A percentile compares a stretch with the other conserved stretches of the same genome.
These are phyloP conservation scores for Ogataea nitratoaversa DNA, from an alignment of 805 yeast genomes.

Conservation along the genomic window DNA sequence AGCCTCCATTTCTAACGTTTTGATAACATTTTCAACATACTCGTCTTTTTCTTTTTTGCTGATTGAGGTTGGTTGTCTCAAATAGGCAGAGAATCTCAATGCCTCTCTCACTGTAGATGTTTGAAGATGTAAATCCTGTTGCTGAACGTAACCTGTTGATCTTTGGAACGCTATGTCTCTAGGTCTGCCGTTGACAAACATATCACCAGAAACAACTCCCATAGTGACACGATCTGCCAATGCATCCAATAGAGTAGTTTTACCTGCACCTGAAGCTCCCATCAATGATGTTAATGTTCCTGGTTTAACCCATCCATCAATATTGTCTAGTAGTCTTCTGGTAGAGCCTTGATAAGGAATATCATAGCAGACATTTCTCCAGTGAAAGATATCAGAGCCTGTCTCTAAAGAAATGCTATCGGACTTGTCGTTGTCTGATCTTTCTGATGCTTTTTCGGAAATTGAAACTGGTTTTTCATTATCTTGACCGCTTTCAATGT, in stretches of 20 bases:
- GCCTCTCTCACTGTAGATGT: slow-evolving; percentile 49
- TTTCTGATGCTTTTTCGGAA: slow-evolving; percentile 18
- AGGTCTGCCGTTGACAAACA: slow-evolving; percentile 47
- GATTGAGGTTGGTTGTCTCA: slow-evolving; percentile 38
- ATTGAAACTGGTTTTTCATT: slow-evolving; percentile 10
- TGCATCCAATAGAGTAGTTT: slow-evolving; percentile 48
- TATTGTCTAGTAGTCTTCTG: slow-evolving; percentile 52
- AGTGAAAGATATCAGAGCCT: slow-evolving; percentile 54
- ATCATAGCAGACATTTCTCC: slow-evolving; percentile 68
- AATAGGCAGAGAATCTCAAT: slow-evolving; percentile 41
- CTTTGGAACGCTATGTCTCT: slow-evolving; percentile 46
- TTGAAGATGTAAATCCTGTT: slow-evolving; percentile 48
- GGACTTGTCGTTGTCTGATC: slow-evolving; percentile 26
- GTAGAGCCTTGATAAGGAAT: slow-evolving; percentile 53
- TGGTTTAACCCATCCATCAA: slow-evolving; percentile 78
- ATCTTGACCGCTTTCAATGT: slow-evolving; percentile 15
- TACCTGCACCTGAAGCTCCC: slow-evolving; percentile 60
- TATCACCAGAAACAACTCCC: slow-evolving; percentile 52
- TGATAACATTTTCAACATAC: slow-evolving; percentile 45
- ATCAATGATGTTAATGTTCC: slow-evolving; percentile 70
- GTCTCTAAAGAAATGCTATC: slow-evolving; percentile 5
- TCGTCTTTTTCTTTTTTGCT: slow-evolving; percentile 40
- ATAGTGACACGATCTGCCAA: slow-evolving; percentile 45
- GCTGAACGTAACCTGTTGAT: slow-evolving; percentile 53
- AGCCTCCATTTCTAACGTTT: slow-evolving; percentile 43